These are phyloP conservation scores for Macadamia integrifolia DNA, from an alignment of 164 flowering plant genomes.

Conservation along the genomic window DNA sequence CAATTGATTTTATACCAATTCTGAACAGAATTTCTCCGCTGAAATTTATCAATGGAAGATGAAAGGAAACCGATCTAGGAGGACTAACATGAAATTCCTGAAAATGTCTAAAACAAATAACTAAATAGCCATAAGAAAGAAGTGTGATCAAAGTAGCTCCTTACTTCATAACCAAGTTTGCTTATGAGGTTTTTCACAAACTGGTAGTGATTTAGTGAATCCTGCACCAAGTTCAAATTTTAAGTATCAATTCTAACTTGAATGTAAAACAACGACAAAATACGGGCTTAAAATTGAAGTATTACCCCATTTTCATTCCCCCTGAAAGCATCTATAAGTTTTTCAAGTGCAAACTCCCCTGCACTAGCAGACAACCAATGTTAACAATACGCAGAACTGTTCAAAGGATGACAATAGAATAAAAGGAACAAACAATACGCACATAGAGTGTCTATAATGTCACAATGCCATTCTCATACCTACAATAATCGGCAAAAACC, in stretches of 20 bases:
- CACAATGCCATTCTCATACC: slow-evolving; percentile 30
- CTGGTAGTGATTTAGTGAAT: slow-evolving; percentile 45
- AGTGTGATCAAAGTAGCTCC: slow-evolving; percentile 7
- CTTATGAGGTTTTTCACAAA: slow-evolving; percentile 40
- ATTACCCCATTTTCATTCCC: slow-evolving; percentile 45
- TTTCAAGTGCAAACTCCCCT: slow-evolving; percentile 68
- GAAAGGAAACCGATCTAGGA: not conserved
- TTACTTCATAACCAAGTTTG: slow-evolving; percentile 62
- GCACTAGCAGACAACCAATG: slow-evolving; percentile 13
- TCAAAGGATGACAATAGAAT: slow-evolving; percentile 2
- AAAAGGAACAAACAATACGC: not conserved
- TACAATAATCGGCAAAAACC: slow-evolving; percentile 61
- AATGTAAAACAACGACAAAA: slow-evolving; percentile 2
- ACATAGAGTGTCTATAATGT: not conserved
- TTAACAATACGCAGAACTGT: not conserved
- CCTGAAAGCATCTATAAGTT: slow-evolving; percentile 35
- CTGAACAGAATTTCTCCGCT: too few species aligned
- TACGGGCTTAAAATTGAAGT: not conserved
- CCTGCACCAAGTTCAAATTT: slow-evolving; percentile 35
- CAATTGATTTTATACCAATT: too few species aligned
- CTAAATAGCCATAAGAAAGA: not conserved
- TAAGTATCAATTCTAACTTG: not conserved
- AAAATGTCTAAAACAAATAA: not conserved
- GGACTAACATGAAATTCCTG: not conserved
- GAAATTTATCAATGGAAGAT: slow-evolving; percentile 1